Evolutionary conservation across 2,329 filamentous ascomycete genomes (phyloP).

Genomic region (Furcasterigmium sp.): DNA sequence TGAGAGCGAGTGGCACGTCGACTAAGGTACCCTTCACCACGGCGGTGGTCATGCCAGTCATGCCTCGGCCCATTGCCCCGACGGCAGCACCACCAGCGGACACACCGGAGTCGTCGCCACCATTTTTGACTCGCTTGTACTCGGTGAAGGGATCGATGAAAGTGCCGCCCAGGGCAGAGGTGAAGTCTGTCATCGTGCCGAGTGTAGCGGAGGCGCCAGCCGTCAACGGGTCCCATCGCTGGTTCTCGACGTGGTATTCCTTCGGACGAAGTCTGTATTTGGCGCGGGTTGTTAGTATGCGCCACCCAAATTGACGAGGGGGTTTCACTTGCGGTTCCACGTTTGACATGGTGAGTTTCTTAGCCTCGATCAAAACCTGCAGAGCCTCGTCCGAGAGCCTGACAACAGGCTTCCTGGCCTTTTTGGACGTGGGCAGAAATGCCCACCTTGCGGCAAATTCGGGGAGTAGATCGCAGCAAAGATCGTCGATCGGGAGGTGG

Average conservation of each 20-base stretch:
- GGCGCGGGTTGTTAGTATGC: neutral
- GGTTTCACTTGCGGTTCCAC: conserved; percentile 29
- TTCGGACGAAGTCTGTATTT: neutral
- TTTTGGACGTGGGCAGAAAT: conserved; percentile 21
- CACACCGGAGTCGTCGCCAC: neutral
- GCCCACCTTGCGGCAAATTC: conserved; percentile 49
- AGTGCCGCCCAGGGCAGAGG: conserved; percentile 6
- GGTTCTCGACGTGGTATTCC: conserved; percentile 19
- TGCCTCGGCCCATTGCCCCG: conserved; percentile 7
- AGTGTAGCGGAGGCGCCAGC: conserved; percentile 5
- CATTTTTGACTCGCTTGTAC: conserved; percentile 3
- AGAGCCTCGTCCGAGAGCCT: conserved; percentile 4
- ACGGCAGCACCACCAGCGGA: conserved; percentile 7
- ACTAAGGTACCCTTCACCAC: conserved; percentile 25
- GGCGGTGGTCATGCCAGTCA: conserved; percentile 18
- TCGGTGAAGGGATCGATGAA: conserved; percentile 11
- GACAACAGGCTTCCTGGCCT: conserved; percentile 1
- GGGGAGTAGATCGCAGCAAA: conserved; percentile 26
- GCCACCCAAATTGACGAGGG: neutral
- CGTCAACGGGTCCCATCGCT: conserved; percentile 21
- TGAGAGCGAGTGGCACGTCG: conserved; percentile 26
- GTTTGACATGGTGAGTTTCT: conserved; percentile 13
- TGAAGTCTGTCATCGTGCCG: conserved; percentile 9
- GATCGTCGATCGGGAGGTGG: conserved; percentile 22
- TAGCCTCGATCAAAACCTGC: neutral